Conservation (phyloP, 1,284 basidiomycete species). For the Moesziomyces globuligerus region DNA sequence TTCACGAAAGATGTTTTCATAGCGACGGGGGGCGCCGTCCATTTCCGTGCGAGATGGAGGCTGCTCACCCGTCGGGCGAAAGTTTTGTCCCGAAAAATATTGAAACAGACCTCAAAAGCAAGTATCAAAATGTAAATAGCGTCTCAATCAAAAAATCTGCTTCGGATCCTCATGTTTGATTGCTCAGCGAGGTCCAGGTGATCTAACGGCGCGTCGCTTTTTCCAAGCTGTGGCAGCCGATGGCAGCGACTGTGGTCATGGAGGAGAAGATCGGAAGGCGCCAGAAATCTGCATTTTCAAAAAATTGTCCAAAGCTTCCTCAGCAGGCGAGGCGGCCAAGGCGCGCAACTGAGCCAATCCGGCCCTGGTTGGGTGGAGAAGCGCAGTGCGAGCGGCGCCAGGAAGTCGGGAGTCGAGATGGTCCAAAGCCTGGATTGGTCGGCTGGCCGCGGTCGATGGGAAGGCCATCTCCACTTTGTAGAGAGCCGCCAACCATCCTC, state of each 20-base stretch:
- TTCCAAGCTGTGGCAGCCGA: too few relatives aligned
- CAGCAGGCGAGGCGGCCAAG: neutral
- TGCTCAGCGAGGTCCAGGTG: conserved; percentile 15
- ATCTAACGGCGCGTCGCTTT: conserved; percentile 38
- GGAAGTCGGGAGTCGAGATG: conserved; percentile 19
- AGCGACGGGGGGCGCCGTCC: too few relatives aligned
- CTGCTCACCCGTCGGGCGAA: neutral
- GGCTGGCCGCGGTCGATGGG: neutral
- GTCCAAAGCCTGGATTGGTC: neutral
- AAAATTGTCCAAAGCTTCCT: conserved; percentile 2
- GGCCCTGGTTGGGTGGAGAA: too few relatives aligned
- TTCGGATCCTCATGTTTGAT: neutral
- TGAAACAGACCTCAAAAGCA: conserved; percentile 20
- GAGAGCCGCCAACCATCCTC: conserved; percentile 4
- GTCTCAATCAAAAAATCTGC: conserved; percentile 17
- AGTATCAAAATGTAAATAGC: too few relatives aligned
- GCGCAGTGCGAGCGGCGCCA: too few relatives aligned
- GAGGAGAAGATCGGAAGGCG: conserved; percentile 1
- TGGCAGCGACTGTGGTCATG: neutral
- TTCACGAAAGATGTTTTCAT: too few relatives aligned
- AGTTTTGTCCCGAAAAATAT: too few relatives aligned
- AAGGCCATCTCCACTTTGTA: conserved; percentile 25
- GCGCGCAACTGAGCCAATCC: too few relatives aligned
- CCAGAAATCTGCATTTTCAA: neutral
- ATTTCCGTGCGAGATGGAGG: conserved; percentile 13